Evolutionary conservation across 2,329 filamentous ascomycete genomes (phyloP).

Genomic region (Neofusicoccum ribis): DNA sequence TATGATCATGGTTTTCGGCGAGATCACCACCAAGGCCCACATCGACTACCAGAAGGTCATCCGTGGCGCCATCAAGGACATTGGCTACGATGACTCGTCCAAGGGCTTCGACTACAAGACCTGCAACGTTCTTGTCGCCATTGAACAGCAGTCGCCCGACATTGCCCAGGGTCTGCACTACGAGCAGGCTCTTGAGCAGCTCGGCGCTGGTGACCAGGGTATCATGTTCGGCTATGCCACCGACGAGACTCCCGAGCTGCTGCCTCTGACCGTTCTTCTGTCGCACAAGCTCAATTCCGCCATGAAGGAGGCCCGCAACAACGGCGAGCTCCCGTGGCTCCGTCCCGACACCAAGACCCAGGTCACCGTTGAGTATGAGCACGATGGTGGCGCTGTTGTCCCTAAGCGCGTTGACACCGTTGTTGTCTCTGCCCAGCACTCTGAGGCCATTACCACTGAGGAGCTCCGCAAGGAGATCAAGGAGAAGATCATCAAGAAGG

Average conservation of each 20-base stretch:
- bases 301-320: constrained; percentile 85
- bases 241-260: constrained; percentile 96
- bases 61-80: constrained; percentile 93
- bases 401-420: constrained; percentile 94
- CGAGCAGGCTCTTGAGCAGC: constrained; percentile 94
- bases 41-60: constrained; percentile 99
- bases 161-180: constrained; percentile 99
- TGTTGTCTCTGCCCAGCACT: constrained; percentile 95
- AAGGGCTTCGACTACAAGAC: constrained; percentile 99
- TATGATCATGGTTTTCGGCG: constrained; percentile 82
- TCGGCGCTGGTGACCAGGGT: constrained; percentile 98
- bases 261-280: constrained; percentile 89
- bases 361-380: constrained; percentile 97
- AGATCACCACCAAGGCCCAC: constrained; percentile 95
- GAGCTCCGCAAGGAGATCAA: constrained; percentile 89
- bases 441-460: constrained; percentile 83
- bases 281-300: constrained; percentile 96
- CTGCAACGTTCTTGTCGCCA: constrained; percentile 95
- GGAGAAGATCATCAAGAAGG: constrained; percentile 95
- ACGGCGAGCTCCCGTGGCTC: constrained; percentile 89
- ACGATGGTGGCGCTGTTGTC: constrained; percentile 90
- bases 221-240: constrained; percentile 99
- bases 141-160: constrained; percentile 98
- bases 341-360: constrained; percentile 99
- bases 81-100: constrained; percentile 93